Percentiles rank a stretch among this genome's conserved stretches.
Evolutionary conservation across 2,329 filamentous ascomycete genomes (phyloP).

Genomic region (Hymenoscyphus salicellus): DNA sequence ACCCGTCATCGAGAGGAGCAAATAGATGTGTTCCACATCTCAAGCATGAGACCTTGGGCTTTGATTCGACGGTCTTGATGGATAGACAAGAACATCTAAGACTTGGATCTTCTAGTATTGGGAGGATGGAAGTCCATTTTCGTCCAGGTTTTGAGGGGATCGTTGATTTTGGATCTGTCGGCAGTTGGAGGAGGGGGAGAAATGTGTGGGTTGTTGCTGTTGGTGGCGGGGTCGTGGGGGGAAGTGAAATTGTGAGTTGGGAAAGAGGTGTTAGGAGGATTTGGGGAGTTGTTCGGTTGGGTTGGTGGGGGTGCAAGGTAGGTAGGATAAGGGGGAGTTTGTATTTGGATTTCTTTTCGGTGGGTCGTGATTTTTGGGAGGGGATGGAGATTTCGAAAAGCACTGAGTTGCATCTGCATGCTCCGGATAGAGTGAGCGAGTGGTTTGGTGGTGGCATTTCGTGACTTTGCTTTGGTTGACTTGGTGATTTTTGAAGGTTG

Average conservation of each 20-base stretch:
- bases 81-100: neutral
- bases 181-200: neutral
- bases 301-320: neutral
- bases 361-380: neutral
- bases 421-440: neutral
- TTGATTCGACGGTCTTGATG: neutral
- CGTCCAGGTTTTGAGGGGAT: neutral
- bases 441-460: conserved; percentile 3
- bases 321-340: neutral
- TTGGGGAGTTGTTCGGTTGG: neutral
- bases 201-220: neutral
- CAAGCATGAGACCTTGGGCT: neutral
- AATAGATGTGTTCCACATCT: conserved; percentile 2
- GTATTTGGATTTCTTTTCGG: neutral
- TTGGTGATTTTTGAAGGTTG: neutral
- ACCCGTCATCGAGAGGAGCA: neutral
- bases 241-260: neutral
- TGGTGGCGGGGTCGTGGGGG: neutral
- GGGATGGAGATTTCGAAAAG: conserved; percentile 4
- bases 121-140: neutral
- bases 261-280: neutral
- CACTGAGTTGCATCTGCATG: conserved; percentile 4
- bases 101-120: neutral
- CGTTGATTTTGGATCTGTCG: neutral
- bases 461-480: neutral